Conservation (phyloP, 108 stramenopile genomes). For the Seminavis robusta region DNA sequence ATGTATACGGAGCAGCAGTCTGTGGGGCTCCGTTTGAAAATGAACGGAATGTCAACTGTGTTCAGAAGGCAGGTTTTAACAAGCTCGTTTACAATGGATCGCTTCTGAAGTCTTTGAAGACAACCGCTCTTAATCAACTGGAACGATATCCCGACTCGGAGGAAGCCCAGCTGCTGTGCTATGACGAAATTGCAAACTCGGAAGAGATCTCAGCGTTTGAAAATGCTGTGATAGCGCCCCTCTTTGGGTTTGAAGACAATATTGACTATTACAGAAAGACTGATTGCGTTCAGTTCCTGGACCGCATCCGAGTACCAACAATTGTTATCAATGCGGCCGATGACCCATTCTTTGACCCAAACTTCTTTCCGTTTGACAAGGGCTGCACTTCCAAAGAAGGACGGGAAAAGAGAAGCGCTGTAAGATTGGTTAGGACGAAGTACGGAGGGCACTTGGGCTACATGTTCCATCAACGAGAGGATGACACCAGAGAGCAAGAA, state of each 20-base stretch:
- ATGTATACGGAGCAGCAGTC: conserved; percentile 80
- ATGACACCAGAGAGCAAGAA: no score
- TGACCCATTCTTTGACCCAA: conserved; percentile 76
- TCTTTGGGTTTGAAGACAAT: conserved; percentile 68
- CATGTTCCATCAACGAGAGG: conserved; percentile 22
- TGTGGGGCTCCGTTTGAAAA: conserved; percentile 82
- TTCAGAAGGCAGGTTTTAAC: conserved; percentile 67
- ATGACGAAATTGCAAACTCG: no score
- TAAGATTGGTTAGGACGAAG: conserved; percentile 46
- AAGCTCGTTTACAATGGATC: conserved; percentile 45
- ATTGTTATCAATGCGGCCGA: conserved; percentile 67
- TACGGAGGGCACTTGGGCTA: conserved; percentile 73
- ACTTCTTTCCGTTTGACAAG: conserved; percentile 37
- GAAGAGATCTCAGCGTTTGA: conserved; percentile 80
- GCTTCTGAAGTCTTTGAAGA: conserved; percentile 56
- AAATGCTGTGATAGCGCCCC: conserved; percentile 55
- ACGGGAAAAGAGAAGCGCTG: conserved; percentile 32
- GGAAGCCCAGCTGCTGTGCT: no score
- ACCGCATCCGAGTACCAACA: conserved; percentile 59
- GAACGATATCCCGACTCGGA: conserved; percentile 32
- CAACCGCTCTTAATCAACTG: conserved; percentile 38
- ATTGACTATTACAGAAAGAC: conserved; percentile 75
- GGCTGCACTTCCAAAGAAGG: no score
- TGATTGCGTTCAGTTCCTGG: conserved; percentile 45
- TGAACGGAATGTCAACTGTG: conserved; percentile 22